Evolutionary conservation across 2,329 filamentous ascomycete species (phyloP).

Genomic region (Scedosporium aurantiacum): DNA sequence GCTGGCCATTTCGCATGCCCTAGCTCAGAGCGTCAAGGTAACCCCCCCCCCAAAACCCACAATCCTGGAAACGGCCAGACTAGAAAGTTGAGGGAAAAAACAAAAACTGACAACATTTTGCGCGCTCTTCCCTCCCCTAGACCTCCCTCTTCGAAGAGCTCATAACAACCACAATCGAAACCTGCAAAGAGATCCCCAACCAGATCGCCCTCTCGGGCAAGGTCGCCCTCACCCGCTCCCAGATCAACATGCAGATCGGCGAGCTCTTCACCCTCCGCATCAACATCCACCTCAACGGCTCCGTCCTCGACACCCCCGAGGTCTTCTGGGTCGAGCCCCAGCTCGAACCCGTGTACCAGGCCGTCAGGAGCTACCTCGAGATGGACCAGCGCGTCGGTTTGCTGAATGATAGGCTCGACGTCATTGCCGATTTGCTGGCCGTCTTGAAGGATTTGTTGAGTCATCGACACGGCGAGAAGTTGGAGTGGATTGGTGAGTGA

Average conservation of each 20-base stretch:
- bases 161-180: constrained; percentile 84
- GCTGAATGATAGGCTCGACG: constrained; percentile 72
- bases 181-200: constrained; percentile 83
- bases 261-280: constrained; percentile 96
- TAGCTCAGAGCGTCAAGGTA: constrained; percentile 91
- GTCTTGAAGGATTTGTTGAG: constrained; percentile 93
- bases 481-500: constrained; percentile 74
- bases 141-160: constrained; percentile 95
- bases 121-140: constrained; percentile 25
- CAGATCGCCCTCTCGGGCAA: constrained; percentile 90
- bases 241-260: constrained; percentile 99
- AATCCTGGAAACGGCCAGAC: too few relatives aligned
- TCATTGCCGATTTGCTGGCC: constrained; percentile 85
- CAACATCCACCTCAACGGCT: constrained; percentile 95
- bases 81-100: too few relatives aligned
- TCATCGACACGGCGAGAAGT: constrained; percentile 80
- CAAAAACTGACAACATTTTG: neutral
- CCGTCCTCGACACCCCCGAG: constrained; percentile 90
- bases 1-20: constrained; percentile 86
- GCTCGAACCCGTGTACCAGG: constrained; percentile 90
- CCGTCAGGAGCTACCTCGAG: constrained; percentile 88
- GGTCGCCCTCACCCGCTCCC: constrained; percentile 72
- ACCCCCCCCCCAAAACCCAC: neutral
- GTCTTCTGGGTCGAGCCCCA: constrained; percentile 98
- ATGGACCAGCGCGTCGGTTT: constrained; percentile 93